Conservation (phyloP, 768 basidiomycete genomes). For the Kwoniella sp. region DNA sequence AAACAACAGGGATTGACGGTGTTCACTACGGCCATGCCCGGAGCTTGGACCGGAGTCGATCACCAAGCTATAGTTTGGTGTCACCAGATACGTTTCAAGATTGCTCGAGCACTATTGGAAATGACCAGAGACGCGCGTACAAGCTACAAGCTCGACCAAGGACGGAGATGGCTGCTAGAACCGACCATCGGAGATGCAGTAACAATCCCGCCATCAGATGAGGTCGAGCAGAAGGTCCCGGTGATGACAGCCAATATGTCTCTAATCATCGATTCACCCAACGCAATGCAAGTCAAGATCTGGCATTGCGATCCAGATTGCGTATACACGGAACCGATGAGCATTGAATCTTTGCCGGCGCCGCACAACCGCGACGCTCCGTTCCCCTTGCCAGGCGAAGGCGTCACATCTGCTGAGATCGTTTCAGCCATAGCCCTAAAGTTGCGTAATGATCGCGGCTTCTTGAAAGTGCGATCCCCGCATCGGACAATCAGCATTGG, state of each 20-base stretch:
- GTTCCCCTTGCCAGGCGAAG: conserved; percentile 41
- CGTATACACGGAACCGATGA: too few relatives aligned
- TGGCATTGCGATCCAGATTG: too few relatives aligned
- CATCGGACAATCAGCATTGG: neutral
- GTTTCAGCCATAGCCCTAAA: conserved; percentile 5
- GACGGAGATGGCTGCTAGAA: too few relatives aligned
- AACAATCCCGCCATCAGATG: too few relatives aligned
- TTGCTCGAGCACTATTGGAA: conserved; percentile 75
- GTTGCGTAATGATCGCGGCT: neutral
- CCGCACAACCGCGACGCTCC: conserved; percentile 1
- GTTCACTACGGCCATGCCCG: conserved; percentile 81
- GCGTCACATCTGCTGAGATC: conserved; percentile 24
- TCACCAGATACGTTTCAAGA: conserved; percentile 86
- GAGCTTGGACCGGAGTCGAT: conserved; percentile 92
- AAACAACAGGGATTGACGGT: conserved; percentile 56
- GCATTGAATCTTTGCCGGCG: neutral
- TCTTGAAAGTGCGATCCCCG: neutral
- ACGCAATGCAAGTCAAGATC: too few relatives aligned
- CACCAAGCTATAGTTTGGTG: conserved; percentile 99
- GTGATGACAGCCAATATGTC: too few relatives aligned
- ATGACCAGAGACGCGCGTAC: too few relatives aligned
- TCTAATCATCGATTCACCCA: too few relatives aligned
- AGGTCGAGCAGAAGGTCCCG: too few relatives aligned
- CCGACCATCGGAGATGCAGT: too few relatives aligned
- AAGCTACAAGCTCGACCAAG: too few relatives aligned